A percentile compares a stretch with the other conserved stretches of the same genome.
Conservation (phyloP, 2,329 filamentous ascomycete species). For the Dothistroma pini region DNA sequence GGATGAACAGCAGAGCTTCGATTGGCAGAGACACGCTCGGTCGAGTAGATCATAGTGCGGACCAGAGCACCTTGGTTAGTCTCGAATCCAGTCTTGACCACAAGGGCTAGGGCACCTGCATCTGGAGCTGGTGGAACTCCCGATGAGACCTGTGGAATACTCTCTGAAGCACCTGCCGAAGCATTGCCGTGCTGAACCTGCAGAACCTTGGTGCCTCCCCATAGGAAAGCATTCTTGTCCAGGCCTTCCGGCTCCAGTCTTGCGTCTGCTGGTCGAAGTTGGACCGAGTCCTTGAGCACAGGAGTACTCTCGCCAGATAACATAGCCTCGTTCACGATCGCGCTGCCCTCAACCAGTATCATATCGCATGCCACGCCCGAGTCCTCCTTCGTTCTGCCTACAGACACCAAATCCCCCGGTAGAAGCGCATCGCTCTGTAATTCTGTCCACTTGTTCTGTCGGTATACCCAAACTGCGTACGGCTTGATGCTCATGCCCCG, state of each 20-base stretch:
- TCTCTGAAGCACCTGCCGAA: constrained; percentile 60
- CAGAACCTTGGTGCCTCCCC: constrained; percentile 94
- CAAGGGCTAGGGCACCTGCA: constrained; percentile 87
- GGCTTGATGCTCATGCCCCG: constrained; percentile 99
- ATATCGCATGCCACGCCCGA: constrained; percentile 97
- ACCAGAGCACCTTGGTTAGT: constrained; percentile 97
- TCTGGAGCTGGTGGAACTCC: constrained; percentile 84
- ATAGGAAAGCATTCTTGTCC: constrained; percentile 95
- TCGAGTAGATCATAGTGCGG: constrained; percentile 99
- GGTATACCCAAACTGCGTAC: constrained; percentile 88
- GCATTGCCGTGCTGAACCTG: constrained; percentile 86
- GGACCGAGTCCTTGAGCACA: constrained; percentile 90
- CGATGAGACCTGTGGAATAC: constrained; percentile 64
- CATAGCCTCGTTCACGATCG: constrained; percentile 99
- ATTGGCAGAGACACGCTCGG: constrained; percentile 98
- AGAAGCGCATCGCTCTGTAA: constrained; percentile 86
- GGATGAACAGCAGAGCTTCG: constrained; percentile 93
- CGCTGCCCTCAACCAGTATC: constrained; percentile 88
- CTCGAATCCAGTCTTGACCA: constrained; percentile 97
- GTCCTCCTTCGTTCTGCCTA: constrained; percentile 91
- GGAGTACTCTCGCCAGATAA: constrained; percentile 97
- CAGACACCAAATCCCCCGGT: constrained; percentile 89
- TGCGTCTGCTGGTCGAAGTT: constrained; percentile 79
- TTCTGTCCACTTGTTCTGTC: constrained; percentile 83
- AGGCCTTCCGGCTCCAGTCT: constrained; percentile 80